Percentiles rank a stretch among this genome's conserved stretches.
Evolutionary conservation across 371 early-diverging fungal genomes (phyloP).

Genomic region (Lichtheimia ornata): DNA sequence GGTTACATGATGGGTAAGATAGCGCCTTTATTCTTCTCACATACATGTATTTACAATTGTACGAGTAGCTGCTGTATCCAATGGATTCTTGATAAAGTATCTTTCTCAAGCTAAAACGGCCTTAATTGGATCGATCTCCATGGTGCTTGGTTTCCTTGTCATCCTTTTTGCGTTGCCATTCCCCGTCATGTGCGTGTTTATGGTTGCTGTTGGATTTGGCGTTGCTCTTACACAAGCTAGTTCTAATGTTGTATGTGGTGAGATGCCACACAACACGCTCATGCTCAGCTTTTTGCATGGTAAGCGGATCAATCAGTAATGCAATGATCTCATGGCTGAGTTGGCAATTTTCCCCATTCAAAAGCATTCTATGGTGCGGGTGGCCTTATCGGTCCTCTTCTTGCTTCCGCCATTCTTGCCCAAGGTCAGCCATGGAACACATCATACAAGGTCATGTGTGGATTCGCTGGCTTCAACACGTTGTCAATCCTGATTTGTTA

Average conservation of each 20-base stretch:
- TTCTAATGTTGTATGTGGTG: constrained; percentile 25
- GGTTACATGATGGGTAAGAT: constrained; percentile 23
- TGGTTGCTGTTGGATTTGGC: constrained; percentile 25
- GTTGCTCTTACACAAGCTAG: constrained; percentile 20
- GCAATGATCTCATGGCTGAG: too few species aligned
- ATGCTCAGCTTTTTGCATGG: constrained; percentile 33
- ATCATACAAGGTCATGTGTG: constrained; percentile 22
- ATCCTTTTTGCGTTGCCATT: constrained; percentile 21
- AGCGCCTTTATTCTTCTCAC: neutral
- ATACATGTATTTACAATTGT: neutral
- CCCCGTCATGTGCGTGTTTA: constrained; percentile 22
- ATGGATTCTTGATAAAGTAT: constrained; percentile 22
- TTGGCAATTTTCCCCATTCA: too few species aligned
- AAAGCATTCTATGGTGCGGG: constrained; percentile 29
- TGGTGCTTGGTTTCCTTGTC: constrained; percentile 19
- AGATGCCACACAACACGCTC: constrained; percentile 19
- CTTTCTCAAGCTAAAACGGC: constrained; percentile 19
- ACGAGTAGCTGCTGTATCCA: constrained; percentile 21
- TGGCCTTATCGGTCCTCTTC: constrained; percentile 24
- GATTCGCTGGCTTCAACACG: constrained; percentile 14
- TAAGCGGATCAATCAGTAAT: constrained; percentile 1
- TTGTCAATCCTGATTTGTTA: constrained; percentile 12
- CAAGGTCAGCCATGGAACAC: constrained; percentile 20
- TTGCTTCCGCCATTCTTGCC: constrained; percentile 19
- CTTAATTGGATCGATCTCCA: constrained; percentile 14